Evolutionary conservation across 768 basidiomycete species (phyloP).

Genomic region (Chiua virens): DNA sequence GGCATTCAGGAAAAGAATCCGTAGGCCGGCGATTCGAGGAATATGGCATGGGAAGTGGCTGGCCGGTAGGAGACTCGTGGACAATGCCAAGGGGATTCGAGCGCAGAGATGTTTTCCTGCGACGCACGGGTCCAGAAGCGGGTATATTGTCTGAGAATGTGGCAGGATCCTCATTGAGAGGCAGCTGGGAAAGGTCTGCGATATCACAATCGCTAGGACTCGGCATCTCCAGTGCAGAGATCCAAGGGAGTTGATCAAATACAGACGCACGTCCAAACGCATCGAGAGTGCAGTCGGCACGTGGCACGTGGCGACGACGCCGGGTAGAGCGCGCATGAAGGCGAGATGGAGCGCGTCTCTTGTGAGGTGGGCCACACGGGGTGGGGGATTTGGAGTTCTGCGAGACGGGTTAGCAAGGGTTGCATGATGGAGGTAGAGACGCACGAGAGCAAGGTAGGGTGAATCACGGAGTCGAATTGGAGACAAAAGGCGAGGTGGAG

Average conservation of each 20-base stretch:
- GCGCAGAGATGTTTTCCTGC: conserved; percentile 53
- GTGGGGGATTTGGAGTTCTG: conserved; percentile 41
- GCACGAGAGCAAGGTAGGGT: conserved; percentile 19
- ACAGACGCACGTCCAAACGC: conserved; percentile 32
- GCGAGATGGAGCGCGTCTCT: conserved; percentile 38
- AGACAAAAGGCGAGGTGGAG: conserved; percentile 38
- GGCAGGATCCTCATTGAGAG: conserved; percentile 26
- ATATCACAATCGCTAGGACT: conserved; percentile 53
- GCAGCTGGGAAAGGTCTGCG: conserved; percentile 66
- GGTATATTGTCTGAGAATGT: conserved; percentile 22
- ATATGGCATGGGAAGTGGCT: conserved; percentile 17
- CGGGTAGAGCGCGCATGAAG: conserved; percentile 37
- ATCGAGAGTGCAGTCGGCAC: conserved; percentile 41
- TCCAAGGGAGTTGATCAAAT: conserved; percentile 72
- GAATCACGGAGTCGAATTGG: conserved; percentile 37
- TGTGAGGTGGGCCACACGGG: conserved; percentile 38
- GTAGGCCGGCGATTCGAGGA: conserved; percentile 32
- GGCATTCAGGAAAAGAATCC: conserved; percentile 15
- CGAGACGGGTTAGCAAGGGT: conserved; percentile 6
- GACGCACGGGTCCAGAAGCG: conserved; percentile 55
- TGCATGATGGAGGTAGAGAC: conserved; percentile 2
- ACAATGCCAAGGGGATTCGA: conserved; percentile 44
- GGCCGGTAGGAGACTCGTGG: conserved; percentile 14
- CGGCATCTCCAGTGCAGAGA: conserved; percentile 52
- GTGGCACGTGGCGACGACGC: conserved; percentile 43